Conservation (phyloP, 352 stramenopile genomes). For the Pythium rhizo-oryzae region DNA sequence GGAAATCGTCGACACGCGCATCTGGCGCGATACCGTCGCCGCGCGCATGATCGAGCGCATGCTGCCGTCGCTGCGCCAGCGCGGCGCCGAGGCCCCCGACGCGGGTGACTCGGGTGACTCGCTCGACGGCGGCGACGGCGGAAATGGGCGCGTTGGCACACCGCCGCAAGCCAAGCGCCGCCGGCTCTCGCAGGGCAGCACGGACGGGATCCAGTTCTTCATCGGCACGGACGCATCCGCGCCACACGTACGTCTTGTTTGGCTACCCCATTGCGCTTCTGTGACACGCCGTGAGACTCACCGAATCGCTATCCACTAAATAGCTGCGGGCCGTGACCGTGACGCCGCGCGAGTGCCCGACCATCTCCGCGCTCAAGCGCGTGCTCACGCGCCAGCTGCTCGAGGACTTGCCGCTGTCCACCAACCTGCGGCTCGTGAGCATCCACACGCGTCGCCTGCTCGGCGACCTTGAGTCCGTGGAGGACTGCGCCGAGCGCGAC, state of each 20-base stretch:
- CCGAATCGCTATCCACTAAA: neutral
- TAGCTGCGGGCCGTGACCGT: slow-evolving; percentile 18
- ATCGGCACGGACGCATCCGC: slow-evolving; percentile 17
- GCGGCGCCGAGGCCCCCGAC: neutral
- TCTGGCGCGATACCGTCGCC: slow-evolving; percentile 11
- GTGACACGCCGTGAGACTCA: neutral
- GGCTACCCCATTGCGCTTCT: neutral
- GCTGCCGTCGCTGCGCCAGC: neutral
- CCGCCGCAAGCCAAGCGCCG: neutral
- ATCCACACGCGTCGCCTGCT: slow-evolving; percentile 25
- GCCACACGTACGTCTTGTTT: slow-evolving; percentile 6
- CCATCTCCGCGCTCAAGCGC: slow-evolving; percentile 27
- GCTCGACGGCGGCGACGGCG: neutral
- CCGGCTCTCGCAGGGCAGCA: slow-evolving; percentile 2
- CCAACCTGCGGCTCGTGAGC: slow-evolving; percentile 25
- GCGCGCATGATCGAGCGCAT: neutral
- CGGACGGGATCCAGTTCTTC: neutral
- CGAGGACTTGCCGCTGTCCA: slow-evolving; percentile 18
- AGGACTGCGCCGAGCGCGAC: slow-evolving; percentile 19
- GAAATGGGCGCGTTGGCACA: neutral
- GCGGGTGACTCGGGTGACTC: neutral
- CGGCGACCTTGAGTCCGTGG: slow-evolving; percentile 25
- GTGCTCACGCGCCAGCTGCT: slow-evolving; percentile 20
- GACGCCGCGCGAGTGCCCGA: neutral
- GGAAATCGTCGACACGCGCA: neutral